Percentiles rank a stretch among this genome's conserved stretches.
These are phyloP conservation scores for Garcia nutans DNA, from an alignment of 345 rosid species.

Conservation along the genomic window DNA sequence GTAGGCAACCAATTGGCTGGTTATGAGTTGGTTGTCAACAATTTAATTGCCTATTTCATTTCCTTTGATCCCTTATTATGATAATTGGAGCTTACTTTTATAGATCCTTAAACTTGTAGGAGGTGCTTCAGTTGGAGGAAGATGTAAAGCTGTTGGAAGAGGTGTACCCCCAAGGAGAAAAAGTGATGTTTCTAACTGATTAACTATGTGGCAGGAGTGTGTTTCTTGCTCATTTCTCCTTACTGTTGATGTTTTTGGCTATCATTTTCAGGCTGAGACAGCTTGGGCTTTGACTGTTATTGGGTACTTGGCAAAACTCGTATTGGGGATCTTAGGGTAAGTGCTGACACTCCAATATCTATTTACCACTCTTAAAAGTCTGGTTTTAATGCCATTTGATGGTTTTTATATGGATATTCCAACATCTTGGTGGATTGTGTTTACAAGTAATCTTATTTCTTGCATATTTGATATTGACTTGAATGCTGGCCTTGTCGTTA, in stretches of 20 bases:
- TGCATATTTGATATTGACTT: not conserved
- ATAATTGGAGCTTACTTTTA: slow-evolving; percentile 18
- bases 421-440: not conserved
- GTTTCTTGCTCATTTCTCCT: slow-evolving; percentile 1
- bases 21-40: not conserved
- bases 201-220: not conserved
- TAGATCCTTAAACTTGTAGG: slow-evolving; percentile 48
- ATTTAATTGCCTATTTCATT: slow-evolving; percentile 7
- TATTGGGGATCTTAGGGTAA: slow-evolving; percentile 86
- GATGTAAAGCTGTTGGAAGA: slow-evolving; percentile 97
- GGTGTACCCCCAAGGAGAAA: slow-evolving; percentile 98
- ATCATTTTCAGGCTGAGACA: slow-evolving; percentile 80
- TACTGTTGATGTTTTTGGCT: slow-evolving; percentile 13
- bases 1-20: not conserved
- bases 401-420: not conserved
- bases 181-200: slow-evolving; percentile 47
- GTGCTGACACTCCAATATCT: slow-evolving; percentile 19
- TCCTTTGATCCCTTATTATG: not conserved
- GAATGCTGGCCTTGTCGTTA: not conserved
- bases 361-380: too few relatives aligned
- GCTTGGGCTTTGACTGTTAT: slow-evolving; percentile 96
- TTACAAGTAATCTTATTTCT: not conserved
- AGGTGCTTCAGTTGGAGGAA: slow-evolving; percentile 89
- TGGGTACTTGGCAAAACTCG: slow-evolving; percentile 88
- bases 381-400: not conserved